Conservation (phyloP, 176 grass and related monocot genomes). For the Themeda triandra region DNA sequence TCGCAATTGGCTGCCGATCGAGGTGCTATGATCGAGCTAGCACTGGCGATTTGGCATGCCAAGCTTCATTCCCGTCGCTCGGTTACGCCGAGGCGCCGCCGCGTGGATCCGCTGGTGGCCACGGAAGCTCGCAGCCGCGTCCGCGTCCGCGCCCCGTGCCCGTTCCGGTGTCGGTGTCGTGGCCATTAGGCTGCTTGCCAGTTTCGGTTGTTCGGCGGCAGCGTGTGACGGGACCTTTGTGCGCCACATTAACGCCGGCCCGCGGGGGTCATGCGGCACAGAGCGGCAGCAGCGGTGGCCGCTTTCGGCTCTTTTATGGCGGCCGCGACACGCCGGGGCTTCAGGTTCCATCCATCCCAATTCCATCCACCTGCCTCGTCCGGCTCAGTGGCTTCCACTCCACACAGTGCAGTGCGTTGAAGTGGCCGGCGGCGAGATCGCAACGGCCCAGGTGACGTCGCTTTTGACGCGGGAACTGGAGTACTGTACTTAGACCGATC, state of each 20-base stretch:
- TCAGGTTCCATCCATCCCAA: too few relatives aligned
- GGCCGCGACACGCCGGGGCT: not conserved
- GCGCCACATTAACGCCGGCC: not conserved
- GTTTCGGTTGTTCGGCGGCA: not conserved
- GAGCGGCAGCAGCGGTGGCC: too few relatives aligned
- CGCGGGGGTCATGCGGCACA: not conserved
- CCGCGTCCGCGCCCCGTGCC: too few relatives aligned
- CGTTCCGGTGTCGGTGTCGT: not conserved
- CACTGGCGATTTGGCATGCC: too few relatives aligned
- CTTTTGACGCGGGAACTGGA: not conserved
- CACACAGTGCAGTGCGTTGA: not conserved
- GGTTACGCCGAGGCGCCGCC: too few relatives aligned
- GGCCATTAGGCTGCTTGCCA: not conserved
- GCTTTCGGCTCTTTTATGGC: not conserved
- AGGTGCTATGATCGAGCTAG: not conserved
- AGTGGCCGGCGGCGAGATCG: not conserved
- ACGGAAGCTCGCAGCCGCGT: not conserved
- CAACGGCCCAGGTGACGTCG: not conserved
- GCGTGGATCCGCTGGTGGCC: not conserved
- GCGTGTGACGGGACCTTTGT: not conserved
- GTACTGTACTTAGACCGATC: not conserved
- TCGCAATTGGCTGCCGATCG: not conserved
- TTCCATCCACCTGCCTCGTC: too few relatives aligned
- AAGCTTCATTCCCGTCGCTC: too few relatives aligned
- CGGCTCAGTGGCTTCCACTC: too few relatives aligned